Base-by-base conservation (phyloP, 345 rosid genomes). In the Abelmoschus esculentus region DNA sequence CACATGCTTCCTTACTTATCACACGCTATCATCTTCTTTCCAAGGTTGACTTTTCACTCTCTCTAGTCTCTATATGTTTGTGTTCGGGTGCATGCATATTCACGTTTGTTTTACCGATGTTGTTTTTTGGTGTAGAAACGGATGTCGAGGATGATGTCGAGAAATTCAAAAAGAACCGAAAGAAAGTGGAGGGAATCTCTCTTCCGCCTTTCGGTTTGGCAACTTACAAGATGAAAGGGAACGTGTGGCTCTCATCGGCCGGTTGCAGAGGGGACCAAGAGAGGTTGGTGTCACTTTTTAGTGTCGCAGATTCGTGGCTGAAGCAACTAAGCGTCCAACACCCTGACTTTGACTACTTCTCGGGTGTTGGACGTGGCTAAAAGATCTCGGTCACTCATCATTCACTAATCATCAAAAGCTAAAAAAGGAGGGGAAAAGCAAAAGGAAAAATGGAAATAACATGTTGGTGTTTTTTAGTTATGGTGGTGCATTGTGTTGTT, bases 231-330 rank as follows among this genome's bases (percentile, higher is more conserved):
- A 92, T 96, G 98, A 97, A 92, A 81, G 98, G 99, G 36, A 81
- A 83, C 47, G 87, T 96, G 71, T 96, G 99, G 99, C 82, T 86
- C 40, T 80, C 91, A 2, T 15, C 54, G 2, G 91, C 86, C 53
- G 85, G 89, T 32, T 67, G 69, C 52, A 93, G 93, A 5, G 76
- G 78, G 85, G 98, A 87, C 89, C 96, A 86, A 53, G 97, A 90
- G 3, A 86, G 89, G 82, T 81, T 96, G 34, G 64, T 68, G 50
- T 96, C 99, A 14, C 93, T 96, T 18, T 73, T 84, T 68, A 86
- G 99, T 26, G 96, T 96, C 73, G 98, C 99, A 3, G 96, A 96
- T 82, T 96, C 99, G 34, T 96, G 99, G 99, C 86, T 96, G 5
- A 96, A 92, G 86, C 99, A 96, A 67, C 85, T 96, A 11, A 77